A percentile compares a stretch with the other conserved stretches of the same genome.
phyloP scores from a whole-genome alignment of 768 basidiomycete genomes.

The Phaeolepiota aurea region DNA sequence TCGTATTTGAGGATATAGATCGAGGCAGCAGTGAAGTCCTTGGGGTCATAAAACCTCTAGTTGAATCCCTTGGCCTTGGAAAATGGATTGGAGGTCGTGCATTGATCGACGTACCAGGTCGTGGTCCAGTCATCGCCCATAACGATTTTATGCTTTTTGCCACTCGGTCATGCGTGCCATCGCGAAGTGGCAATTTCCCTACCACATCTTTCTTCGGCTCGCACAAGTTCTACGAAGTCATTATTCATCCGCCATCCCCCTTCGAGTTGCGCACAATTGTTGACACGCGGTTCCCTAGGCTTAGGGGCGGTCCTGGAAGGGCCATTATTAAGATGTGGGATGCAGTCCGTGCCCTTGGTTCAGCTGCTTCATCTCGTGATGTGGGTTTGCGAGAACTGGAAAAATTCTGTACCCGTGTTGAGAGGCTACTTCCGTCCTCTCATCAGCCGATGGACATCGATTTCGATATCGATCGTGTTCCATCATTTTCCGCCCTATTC shows the following conservation, averaged over 20 bases:
- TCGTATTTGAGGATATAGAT: conserved; percentile 90
- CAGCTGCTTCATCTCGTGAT: conserved; percentile 44
- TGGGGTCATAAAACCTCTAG: conserved; percentile 76
- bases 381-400: conserved; percentile 75
- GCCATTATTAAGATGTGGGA: conserved; percentile 69
- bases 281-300: conserved; percentile 50
- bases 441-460: conserved; percentile 35
- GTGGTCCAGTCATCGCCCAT: conserved; percentile 66
- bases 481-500: conserved; percentile 38
- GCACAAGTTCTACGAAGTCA: conserved; percentile 74
- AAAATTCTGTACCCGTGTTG: conserved; percentile 75
- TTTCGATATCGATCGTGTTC: conserved; percentile 12
- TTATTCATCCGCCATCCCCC: conserved; percentile 48
- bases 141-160: conserved; percentile 84
- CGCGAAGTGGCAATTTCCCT: conserved; percentile 39
- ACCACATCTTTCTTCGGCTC: conserved; percentile 72
- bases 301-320: conserved; percentile 39
- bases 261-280: conserved; percentile 71
- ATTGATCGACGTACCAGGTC: conserved; percentile 62
- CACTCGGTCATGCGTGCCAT: conserved; percentile 61
- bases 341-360: conserved; percentile 39
- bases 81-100: conserved; percentile 74
- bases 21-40: conserved; percentile 85
- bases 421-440: conserved; percentile 46
- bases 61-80: conserved; percentile 60